These are phyloP conservation scores for Fimicolochytrium jonesii DNA, from an alignment of 192 early-diverging fungal genomes.

Conservation along the genomic window DNA sequence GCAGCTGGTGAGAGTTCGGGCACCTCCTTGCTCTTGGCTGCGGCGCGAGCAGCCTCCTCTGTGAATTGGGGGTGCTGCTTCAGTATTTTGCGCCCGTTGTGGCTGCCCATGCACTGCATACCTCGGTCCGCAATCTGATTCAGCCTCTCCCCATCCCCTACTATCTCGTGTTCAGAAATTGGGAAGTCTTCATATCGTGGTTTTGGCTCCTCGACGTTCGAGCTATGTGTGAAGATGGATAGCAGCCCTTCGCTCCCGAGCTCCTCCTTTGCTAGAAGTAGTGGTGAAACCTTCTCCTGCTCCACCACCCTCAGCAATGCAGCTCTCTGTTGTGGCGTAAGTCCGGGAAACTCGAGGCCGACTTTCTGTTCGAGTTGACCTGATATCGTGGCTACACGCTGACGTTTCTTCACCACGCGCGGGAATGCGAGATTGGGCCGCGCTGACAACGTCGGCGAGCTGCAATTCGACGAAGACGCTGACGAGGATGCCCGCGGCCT, in stretches of 20 bases:
- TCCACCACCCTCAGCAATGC: slow-evolving; percentile 12
- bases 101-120: neutral
- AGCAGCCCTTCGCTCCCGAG: neutral
- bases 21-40: neutral
- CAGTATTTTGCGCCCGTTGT: neutral
- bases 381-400: neutral
- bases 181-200: slow-evolving; percentile 3
- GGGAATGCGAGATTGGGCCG: neutral
- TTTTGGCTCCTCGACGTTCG: no score
- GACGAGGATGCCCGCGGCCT: neutral
- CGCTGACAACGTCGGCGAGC: no score
- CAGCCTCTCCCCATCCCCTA: neutral
- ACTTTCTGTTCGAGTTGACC: slow-evolving; percentile 5
- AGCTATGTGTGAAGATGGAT: no score
- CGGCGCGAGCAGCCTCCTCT: neutral
- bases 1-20: neutral
- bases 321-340: slow-evolving; percentile 9
- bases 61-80: neutral
- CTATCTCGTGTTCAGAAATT: neutral
- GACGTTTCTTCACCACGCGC: neutral
- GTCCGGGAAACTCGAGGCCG: slow-evolving; percentile 17
- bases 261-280: neutral
- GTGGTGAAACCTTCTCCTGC: neutral
- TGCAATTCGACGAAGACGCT: no score
- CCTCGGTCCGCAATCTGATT: neutral